phyloP scores from a whole-genome alignment of 148 eudicot species.

The Selenicereus undatus region DNA sequence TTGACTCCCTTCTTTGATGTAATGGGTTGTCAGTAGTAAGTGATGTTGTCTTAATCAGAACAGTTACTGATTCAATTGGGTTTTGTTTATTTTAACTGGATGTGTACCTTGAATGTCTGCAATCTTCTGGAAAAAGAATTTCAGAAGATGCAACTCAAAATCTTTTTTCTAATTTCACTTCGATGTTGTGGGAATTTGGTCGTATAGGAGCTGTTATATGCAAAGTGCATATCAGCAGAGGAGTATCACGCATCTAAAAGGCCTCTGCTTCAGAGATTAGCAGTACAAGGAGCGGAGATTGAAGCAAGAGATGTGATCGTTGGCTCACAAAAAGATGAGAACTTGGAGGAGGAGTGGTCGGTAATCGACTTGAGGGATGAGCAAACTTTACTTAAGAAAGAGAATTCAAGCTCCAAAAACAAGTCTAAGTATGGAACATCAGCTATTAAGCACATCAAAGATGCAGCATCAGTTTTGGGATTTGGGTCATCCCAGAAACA shows the following conservation, averaged over 20 bases:
- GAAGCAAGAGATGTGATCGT: slow-evolving; percentile 54
- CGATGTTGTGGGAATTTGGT: slow-evolving; percentile 8
- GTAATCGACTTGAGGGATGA: slow-evolving; percentile 73
- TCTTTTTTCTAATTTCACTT: not conserved
- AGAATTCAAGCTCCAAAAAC: slow-evolving; percentile 35
- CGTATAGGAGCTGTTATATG: slow-evolving; percentile 67
- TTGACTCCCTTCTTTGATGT: not conserved
- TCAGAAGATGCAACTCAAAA: not conserved
- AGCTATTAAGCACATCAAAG: slow-evolving; percentile 50
- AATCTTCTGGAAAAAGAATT: not conserved
- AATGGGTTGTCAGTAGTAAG: not conserved
- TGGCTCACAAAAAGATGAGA: slow-evolving; percentile 34
- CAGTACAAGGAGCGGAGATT: slow-evolving; percentile 80
- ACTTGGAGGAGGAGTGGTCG: slow-evolving; percentile 66
- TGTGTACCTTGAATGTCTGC: not conserved
- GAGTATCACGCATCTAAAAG: slow-evolving; percentile 86
- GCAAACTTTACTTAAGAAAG: slow-evolving; percentile 27
- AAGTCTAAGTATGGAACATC: slow-evolving; percentile 39
- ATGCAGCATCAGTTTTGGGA: slow-evolving; percentile 49
- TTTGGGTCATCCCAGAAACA: slow-evolving; percentile 39
- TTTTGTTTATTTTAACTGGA: not conserved
- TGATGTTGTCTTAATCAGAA: not conserved
- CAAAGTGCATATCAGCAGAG: slow-evolving; percentile 79
- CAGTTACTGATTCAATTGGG: not conserved
- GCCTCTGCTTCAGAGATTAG: slow-evolving; percentile 79